Base-by-base conservation (phyloP, 2,329 filamentous ascomycete genomes). In the Nigrospora sphaerica region DNA sequence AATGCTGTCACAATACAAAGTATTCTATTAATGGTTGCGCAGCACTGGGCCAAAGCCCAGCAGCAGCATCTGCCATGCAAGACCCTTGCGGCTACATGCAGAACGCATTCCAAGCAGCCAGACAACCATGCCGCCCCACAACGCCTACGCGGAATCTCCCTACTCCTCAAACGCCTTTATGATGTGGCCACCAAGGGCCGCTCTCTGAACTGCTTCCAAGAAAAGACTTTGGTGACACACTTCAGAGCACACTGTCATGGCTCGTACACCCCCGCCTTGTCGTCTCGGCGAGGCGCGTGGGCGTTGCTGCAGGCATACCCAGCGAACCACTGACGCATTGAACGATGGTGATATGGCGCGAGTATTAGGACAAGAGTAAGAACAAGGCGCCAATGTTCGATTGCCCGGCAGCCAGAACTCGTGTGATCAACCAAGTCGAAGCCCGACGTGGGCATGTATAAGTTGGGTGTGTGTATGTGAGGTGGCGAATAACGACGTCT, bases 311-410 rank as follows among this genome's bases (percentile, higher is more conserved):
- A 23, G 39, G 39, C n/a, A 31, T 31, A 23, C 28, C n/a, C 19
- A 31, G 16, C 19, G 39, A 28, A 40, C 19, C 39, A 28, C 6
- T 14, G 23, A 28, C 23, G 23, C 23, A 9, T 28, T 28, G 23
- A 28, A 28, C 23, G 23, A 28, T 7, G 23, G 23, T 28, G 23
- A 28, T 10, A 10, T 28, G 23, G 23, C 23, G 23, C 23, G 23
- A 39, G 36, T 42, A 57, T 61, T 58, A 54, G 54, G 59, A 62
- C 57, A 60, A 52, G 48, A 56, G 54, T 52, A 49, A 48, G 56
- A 49, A 49, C 49, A 41, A 49, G 50, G 44, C 46, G 48, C 46
- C 47, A 46, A 9, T 45, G 19, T 34, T 38, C 40, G 42, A 34
- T 34, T 16, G 19, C 40, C 34, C 34, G 14, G 19, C 35, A 37